Percentiles rank a stretch among this genome's conserved stretches.
These are phyloP conservation scores for Bullera alba DNA, from an alignment of 768 basidiomycete genomes.

Conservation along the genomic window DNA sequence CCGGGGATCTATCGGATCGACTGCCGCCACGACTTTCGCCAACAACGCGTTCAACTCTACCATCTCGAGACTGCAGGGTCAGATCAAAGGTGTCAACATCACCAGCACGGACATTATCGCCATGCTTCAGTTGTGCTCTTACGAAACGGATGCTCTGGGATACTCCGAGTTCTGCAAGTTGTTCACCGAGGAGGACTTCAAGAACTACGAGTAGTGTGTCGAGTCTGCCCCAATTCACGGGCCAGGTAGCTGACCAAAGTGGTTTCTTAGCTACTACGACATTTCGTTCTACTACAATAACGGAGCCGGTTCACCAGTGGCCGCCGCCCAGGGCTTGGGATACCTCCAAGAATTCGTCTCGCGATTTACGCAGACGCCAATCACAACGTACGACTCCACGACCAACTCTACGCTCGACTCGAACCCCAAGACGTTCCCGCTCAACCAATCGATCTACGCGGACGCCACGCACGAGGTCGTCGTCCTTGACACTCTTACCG, in stretches of 20 bases:
- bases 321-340: slow-evolving; percentile 43
- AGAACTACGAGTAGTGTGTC: slow-evolving; percentile 39
- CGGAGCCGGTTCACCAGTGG: slow-evolving; percentile 38
- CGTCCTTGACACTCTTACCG: slow-evolving; percentile 75
- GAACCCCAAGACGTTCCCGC: slow-evolving; percentile 40
- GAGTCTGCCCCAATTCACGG: too few relatives aligned
- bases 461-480: slow-evolving; percentile 78
- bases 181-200: slow-evolving; percentile 45
- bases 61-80: slow-evolving; percentile 21
- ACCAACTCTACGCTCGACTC: slow-evolving; percentile 43
- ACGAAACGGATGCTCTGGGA: slow-evolving; percentile 43
- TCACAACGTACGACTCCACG: slow-evolving; percentile 25
- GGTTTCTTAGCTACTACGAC: too few relatives aligned
- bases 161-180: slow-evolving; percentile 45
- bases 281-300: slow-evolving; percentile 39
- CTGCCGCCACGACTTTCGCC: slow-evolving; percentile 20
- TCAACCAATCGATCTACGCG: slow-evolving; percentile 58
- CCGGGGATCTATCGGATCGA: slow-evolving; percentile 24
- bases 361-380: slow-evolving; percentile 33
- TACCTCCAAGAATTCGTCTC: slow-evolving; percentile 44
- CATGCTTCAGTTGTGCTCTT: slow-evolving; percentile 45
- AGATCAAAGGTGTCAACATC: slow-evolving; percentile 26
- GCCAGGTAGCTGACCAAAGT: too few relatives aligned
- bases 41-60: slow-evolving; percentile 28
- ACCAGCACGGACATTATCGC: slow-evolving; percentile 31